Percentiles rank a stretch among this genome's conserved stretches.
phyloP scores from a whole-genome alignment of 352 stramenopile species.

The Phytophthora lateralis region DNA sequence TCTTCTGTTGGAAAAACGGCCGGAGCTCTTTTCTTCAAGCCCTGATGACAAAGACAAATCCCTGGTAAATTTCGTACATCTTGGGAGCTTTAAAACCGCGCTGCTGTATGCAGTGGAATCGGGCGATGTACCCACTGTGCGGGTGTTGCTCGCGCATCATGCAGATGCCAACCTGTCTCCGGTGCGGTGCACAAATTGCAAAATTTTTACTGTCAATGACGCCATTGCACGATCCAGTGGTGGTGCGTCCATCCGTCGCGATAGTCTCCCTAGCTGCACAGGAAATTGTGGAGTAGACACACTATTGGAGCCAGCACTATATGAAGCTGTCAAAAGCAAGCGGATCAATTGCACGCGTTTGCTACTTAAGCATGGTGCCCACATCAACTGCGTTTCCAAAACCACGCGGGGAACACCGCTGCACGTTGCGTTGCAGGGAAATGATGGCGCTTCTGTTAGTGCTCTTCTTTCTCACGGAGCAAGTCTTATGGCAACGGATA shows the following conservation, averaged over 20 bases:
- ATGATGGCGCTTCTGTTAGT: slow-evolving; percentile 48
- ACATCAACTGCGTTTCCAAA: slow-evolving; percentile 49
- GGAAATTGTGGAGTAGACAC: slow-evolving; percentile 39
- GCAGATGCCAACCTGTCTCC: slow-evolving; percentile 63
- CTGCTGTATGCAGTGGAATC: slow-evolving; percentile 62
- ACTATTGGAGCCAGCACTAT: slow-evolving; percentile 51
- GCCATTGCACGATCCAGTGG: slow-evolving; percentile 21
- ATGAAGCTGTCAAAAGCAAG: slow-evolving; percentile 45
- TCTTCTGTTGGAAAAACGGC: slow-evolving; percentile 48
- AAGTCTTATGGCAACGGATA: slow-evolving; percentile 49
- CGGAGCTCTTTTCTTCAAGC: slow-evolving; percentile 29
- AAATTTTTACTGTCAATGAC: slow-evolving; percentile 20
- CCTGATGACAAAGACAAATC: slow-evolving; percentile 24
- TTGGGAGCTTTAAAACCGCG: slow-evolving; percentile 56
- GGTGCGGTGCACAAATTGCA: slow-evolving; percentile 51
- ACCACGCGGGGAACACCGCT: slow-evolving; percentile 48
- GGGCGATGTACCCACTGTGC: slow-evolving; percentile 45
- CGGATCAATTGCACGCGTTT: slow-evolving; percentile 38
- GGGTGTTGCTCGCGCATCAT: slow-evolving; percentile 38
- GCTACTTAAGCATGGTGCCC: slow-evolving; percentile 49
- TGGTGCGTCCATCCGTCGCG: slow-evolving; percentile 6
- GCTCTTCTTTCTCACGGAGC: slow-evolving; percentile 52
- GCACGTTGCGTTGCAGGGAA: slow-evolving; percentile 48
- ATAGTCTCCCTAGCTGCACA: slow-evolving; percentile 27
- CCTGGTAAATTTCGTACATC: slow-evolving; percentile 54